Base-by-base conservation (phyloP, 345 rosid species). In the Gossypioides kirkii region DNA sequence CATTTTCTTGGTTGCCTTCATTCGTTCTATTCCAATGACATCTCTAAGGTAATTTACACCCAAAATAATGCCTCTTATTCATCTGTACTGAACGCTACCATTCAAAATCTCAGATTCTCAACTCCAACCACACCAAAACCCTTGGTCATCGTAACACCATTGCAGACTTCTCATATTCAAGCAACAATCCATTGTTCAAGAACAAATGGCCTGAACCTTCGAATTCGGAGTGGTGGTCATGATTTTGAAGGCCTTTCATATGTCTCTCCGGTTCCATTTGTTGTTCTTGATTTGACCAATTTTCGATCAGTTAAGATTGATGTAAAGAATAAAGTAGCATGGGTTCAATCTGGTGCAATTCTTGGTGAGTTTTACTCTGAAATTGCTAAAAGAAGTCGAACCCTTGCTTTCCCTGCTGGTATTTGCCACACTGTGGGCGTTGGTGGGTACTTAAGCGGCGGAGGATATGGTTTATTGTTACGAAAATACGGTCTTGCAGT, bases 331-430 rank as follows among this genome's bases (percentile, higher is more conserved):
- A 58, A 25, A 58, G 36, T 58, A 11, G 61, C 61, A 4, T 58
- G 61, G 61, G 36, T 58, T 58, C 61, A 58, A 13, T 58, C 61
- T 26, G 61, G 61, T 58, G 61, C 61, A 22, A 58, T 58, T 23
- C 61, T 58, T 5, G 61, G 61, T 23, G 61, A 58, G 25, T 58
- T 58, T 18, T 58, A 58, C 11, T 23, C 25, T 22, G 20, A 23
- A 23, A 26, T 58, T 23, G 16, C 36, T 5, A 2, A 25, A 58
- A 11, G 25, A 25, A 26, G 36, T 12, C 10, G 28, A 3, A 58
- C 61, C 4, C 61, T 58, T 23, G 28, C 61, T 12, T 58, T 58
- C 28, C 61, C 61, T 11, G 61, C 36, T 23, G 61, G 61, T 23
- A 18, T 58, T 18, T 58, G 61, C 36, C 61, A 23, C 10, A 60